Percentiles rank a stretch among this genome's conserved stretches.
These are phyloP conservation scores for Metschnikowia sp. DNA, from an alignment of 805 yeast species.

Conservation along the genomic window DNA sequence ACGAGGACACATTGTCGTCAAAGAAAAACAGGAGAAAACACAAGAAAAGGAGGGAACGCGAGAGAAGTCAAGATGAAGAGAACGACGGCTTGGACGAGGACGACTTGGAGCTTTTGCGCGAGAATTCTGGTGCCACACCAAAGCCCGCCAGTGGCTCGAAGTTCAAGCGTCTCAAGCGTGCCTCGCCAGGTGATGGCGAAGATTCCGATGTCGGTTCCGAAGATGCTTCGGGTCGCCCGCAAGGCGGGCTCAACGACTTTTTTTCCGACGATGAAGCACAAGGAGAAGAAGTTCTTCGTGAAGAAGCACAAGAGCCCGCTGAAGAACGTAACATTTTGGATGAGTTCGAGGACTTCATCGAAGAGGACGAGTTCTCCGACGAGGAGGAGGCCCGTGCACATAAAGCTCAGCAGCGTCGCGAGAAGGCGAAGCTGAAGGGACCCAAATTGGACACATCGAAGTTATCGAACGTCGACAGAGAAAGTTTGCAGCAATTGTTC, in stretches of 20 bases:
- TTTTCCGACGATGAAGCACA: conserved; percentile 57
- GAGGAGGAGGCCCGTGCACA: conserved; percentile 51
- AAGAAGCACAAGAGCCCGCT: conserved; percentile 22
- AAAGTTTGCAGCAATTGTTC: conserved; percentile 85
- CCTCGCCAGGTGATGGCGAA: conserved; percentile 33
- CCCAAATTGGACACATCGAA: conserved; percentile 55
- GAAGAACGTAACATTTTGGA: conserved; percentile 49
- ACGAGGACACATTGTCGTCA: conserved; percentile 38
- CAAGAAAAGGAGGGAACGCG: conserved; percentile 27
- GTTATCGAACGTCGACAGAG: conserved; percentile 71
- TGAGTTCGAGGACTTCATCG: conserved; percentile 95
- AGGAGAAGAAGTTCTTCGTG: conserved; percentile 20
- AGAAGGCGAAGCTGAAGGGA: conserved; percentile 31
- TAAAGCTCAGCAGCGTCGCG: conserved; percentile 29
- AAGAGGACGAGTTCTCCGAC: conserved; percentile 93
- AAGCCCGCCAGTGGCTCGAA: conserved; percentile 38
- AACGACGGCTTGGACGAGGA: conserved; percentile 87
- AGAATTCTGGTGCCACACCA: conserved; percentile 72
- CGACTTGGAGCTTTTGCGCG: conserved; percentile 87
- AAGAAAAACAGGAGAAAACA: conserved; percentile 25
- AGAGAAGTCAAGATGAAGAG: conserved; percentile 16
- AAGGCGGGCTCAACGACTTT: conserved; percentile 56
- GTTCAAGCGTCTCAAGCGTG: conserved; percentile 83
- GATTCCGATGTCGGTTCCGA: conserved; percentile 29
- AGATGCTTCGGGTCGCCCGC: conserved; percentile 7